These are phyloP conservation scores for Paracoccidioides lutzii DNA, from an alignment of 2,329 filamentous ascomycete species.

Conservation along the genomic window DNA sequence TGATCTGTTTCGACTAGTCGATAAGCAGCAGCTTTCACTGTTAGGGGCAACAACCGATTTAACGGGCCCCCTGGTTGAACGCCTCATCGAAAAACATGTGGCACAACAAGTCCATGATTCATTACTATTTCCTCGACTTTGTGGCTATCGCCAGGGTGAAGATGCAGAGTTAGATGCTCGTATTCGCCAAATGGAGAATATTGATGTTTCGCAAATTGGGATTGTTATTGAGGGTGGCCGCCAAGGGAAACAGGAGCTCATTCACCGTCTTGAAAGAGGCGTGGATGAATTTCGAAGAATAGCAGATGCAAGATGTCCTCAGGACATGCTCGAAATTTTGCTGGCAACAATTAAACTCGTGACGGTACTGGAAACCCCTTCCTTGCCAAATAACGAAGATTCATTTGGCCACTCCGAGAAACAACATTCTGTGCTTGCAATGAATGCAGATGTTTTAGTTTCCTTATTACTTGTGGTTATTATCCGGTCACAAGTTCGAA, in stretches of 20 bases:
- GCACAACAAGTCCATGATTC: constrained; percentile 80
- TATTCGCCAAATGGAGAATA: constrained; percentile 81
- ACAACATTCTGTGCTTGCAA: constrained; percentile 44
- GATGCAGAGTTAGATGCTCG: constrained; percentile 80
- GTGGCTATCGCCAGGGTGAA: constrained; percentile 62
- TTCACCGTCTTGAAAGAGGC: constrained; percentile 60
- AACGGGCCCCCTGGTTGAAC: constrained; percentile 82
- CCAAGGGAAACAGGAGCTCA: constrained; percentile 67
- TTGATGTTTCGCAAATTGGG: constrained; percentile 90
- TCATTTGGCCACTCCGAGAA: constrained; percentile 38
- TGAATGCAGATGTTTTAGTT: constrained; percentile 84
- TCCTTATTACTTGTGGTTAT: constrained; percentile 84
- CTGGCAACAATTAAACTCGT: constrained; percentile 72
- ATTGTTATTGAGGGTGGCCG: constrained; percentile 70
- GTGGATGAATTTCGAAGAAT: constrained; percentile 87
- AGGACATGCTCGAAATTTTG: constrained; percentile 76
- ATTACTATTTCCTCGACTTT: constrained; percentile 71
- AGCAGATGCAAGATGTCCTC: constrained; percentile 60
- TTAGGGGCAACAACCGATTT: constrained; percentile 86
- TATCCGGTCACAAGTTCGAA: constrained; percentile 74
- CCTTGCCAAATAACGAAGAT: constrained; percentile 20
- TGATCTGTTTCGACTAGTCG: constrained; percentile 87
- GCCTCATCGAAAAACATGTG: constrained; percentile 88
- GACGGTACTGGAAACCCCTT: constrained; percentile 49
- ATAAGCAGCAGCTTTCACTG: constrained; percentile 86